phyloP scores from a whole-genome alignment of 202 grass and related monocot species.

The Miscanthus sacchariflorus region DNA sequence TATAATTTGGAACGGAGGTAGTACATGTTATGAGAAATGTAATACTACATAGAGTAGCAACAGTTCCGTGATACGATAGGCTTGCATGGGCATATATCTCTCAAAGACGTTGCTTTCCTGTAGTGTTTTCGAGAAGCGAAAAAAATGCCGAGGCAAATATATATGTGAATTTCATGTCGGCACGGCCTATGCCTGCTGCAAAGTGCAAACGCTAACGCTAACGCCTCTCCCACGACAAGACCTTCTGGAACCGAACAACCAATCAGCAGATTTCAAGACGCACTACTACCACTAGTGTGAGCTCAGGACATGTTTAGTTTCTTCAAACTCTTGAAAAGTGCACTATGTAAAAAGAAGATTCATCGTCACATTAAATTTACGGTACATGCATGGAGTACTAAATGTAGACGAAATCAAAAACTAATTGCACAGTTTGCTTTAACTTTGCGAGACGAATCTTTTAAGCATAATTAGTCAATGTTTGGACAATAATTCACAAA shows the following conservation, averaged over 20 bases:
- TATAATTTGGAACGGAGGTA: too few relatives aligned
- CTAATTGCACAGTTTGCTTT: too few relatives aligned
- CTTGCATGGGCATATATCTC: neutral
- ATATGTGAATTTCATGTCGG: neutral
- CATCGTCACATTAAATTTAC: too few relatives aligned
- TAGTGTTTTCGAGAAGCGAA: neutral
- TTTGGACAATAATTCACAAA: too few relatives aligned
- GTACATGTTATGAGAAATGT: too few relatives aligned
- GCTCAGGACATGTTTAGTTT: neutral
- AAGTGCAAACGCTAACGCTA: neutral
- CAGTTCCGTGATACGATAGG: neutral
- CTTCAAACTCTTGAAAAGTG: too few relatives aligned
- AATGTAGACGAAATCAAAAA: too few relatives aligned
- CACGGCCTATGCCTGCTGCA: neutral
- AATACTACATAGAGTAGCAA: too few relatives aligned
- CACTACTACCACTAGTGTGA: neutral
- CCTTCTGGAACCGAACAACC: neutral
- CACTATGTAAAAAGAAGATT: too few relatives aligned
- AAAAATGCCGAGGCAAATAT: neutral
- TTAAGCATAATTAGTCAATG: too few relatives aligned
- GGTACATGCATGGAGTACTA: too few relatives aligned
- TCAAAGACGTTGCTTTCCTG: neutral
- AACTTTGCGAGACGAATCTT: too few relatives aligned
- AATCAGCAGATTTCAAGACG: neutral
- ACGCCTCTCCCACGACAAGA: neutral